Conservation (phyloP, 208 protist genomes). For the Crithidia sp. region DNA sequence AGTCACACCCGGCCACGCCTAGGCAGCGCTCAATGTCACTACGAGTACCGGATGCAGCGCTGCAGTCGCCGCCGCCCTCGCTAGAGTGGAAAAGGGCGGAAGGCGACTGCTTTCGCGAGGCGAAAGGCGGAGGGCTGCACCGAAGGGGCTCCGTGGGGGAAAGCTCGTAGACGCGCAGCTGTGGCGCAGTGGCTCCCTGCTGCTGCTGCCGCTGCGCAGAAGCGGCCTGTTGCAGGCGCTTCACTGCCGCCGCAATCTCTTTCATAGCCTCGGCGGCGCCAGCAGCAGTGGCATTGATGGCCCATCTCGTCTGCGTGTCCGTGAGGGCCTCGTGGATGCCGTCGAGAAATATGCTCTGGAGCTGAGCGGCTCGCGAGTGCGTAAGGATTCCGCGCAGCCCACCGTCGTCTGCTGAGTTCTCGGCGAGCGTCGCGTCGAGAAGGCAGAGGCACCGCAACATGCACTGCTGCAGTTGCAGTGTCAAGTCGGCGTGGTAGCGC, state of each 20-base stretch:
- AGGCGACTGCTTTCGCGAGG: neutral
- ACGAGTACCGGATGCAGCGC: neutral
- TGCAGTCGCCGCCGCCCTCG: neutral
- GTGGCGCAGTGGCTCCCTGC: neutral
- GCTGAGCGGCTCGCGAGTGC: slow-evolving; percentile 13
- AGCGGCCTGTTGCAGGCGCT: slow-evolving; percentile 15
- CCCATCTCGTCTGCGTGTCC: slow-evolving; percentile 2
- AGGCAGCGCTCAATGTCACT: slow-evolving; percentile 21
- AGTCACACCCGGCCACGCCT: slow-evolving; percentile 21
- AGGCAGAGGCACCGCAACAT: slow-evolving; percentile 24
- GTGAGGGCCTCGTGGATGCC: slow-evolving; percentile 12
- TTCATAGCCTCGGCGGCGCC: slow-evolving; percentile 8
- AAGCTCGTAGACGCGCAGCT: slow-evolving; percentile 30
- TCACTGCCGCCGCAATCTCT: slow-evolving; percentile 16
- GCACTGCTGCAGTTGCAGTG: slow-evolving; percentile 40
- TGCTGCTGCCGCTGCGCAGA: slow-evolving; percentile 3
- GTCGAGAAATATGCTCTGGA: slow-evolving; percentile 33
- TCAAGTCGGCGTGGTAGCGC: slow-evolving; percentile 40
- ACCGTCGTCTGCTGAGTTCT: slow-evolving; percentile 15
- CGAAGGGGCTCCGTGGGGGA: neutral
- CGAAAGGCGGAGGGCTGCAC: slow-evolving; percentile 26
- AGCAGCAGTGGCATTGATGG: neutral
- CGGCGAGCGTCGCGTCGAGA: slow-evolving; percentile 13
- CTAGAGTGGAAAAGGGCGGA: neutral
- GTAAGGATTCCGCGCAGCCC: slow-evolving; percentile 34